phyloP scores from a whole-genome alignment of 331 rosid genomes.

The Dryas integrifolia region DNA sequence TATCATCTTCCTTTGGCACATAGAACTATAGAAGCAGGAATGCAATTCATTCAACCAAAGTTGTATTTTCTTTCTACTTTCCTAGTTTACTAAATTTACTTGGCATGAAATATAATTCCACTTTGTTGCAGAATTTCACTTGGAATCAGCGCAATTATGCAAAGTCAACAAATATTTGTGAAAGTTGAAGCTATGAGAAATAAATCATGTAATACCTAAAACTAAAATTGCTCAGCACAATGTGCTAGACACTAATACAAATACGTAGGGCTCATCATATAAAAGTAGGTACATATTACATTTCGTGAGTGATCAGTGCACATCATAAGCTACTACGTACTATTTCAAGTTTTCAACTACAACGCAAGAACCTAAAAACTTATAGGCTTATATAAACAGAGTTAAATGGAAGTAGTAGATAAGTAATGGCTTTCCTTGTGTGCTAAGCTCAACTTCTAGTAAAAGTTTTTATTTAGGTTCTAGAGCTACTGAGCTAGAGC shows the following conservation, averaged over 20 bases:
- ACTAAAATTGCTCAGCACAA: background rate
- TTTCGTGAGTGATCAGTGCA: background rate
- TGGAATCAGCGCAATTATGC: background rate
- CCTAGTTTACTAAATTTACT: background rate
- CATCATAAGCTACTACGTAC: background rate
- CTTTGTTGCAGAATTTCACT: background rate
- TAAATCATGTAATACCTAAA: background rate
- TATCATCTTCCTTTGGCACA: too few species aligned
- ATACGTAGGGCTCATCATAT: too few species aligned
- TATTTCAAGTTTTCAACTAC: background rate
- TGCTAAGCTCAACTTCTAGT: too few species aligned
- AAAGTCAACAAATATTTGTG: background rate
- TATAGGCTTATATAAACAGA: background rate
- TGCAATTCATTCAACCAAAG: background rate
- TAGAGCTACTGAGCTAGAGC: too few species aligned
- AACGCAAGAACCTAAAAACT: background rate
- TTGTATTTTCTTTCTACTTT: background rate
- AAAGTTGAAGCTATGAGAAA: background rate
- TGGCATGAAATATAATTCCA: background rate
- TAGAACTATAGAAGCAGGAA: too few species aligned
- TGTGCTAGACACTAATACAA: too few species aligned
- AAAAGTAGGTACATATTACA: too few species aligned
- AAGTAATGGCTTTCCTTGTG: too few species aligned
- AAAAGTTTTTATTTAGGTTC: too few species aligned
- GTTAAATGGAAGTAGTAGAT: background rate